Base-by-base conservation (phyloP, 1,284 basidiomycete genomes). In the Abortiporus biennis region DNA sequence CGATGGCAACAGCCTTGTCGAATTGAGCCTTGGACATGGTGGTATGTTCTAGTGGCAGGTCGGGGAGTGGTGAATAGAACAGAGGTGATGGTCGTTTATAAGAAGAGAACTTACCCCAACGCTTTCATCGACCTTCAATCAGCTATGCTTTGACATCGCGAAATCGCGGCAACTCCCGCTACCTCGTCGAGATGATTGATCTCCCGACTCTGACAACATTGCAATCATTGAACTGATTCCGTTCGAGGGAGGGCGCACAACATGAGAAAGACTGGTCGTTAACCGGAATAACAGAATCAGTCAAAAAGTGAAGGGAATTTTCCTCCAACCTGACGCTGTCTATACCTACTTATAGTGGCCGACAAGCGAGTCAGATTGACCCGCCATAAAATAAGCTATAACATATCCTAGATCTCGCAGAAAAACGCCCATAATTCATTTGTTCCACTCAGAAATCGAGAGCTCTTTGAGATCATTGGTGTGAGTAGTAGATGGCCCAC, bases 1-100 rank as follows among this genome's bases (percentile, higher is more conserved):
- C 76, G 65, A 91, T 87, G 31, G 56, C 55, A 44, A 85, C 84
- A 50, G 92, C 90, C 66, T 85, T 87, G 44, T 90, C 70, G 69
- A 91, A 92, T 62, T 88, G 73, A 46, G 75, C 66, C 65, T 80
- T 51, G 56, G 80, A 72, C 73, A 81, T 78, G 55, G 60, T 65
- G 57, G 49, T 44, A 19, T 41, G 36, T 47, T 46, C 36, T 20
- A 45, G 33, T 35, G 45, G 16, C 9, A 36, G 41, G 22, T 27
- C 5, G 40, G 21, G 36, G 31, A 37, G 46, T 27, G 43, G 16
- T 21, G 45, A 35, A 35, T 17, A 36, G 25, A 31, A 33, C 6
- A 15, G 39, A 33, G 38, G 34, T 46, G 33, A 36, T 43, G 15
- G 37, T 32, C 9, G 27, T 39, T 27, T 41, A 36, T 41, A 25